phyloP scores from a whole-genome alignment of 441 rosid species.

The Gossypium davidsonii region DNA sequence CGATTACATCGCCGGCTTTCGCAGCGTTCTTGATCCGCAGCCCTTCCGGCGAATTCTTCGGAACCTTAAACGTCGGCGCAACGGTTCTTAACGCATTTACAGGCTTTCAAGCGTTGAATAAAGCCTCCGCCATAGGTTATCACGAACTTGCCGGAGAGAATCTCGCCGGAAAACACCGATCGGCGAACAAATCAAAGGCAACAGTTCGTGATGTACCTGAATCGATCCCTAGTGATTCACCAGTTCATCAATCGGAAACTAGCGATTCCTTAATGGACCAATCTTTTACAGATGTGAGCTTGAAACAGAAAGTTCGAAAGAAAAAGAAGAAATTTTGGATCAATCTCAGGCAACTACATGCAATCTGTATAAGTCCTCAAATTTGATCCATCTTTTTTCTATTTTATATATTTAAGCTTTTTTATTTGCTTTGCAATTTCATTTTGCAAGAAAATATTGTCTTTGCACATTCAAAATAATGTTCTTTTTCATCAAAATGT shows the following conservation, averaged over 20 bases:
- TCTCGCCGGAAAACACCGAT: background rate
- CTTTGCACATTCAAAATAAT: too few relatives aligned
- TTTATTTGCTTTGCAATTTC: too few relatives aligned
- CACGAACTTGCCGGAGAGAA: conserved; percentile 37
- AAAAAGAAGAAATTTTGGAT: background rate
- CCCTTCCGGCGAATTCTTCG: conserved; percentile 70
- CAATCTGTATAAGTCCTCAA: background rate
- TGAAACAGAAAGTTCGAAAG: background rate
- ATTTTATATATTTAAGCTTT: background rate
- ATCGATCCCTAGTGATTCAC: background rate
- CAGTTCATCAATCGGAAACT: background rate
- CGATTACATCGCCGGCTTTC: conserved; percentile 44
- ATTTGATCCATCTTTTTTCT: background rate
- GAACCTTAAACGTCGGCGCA: conserved; percentile 54
- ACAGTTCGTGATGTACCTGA: background rate
- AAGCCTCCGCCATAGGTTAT: conserved; percentile 11
- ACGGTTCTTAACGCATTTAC: conserved; percentile 20
- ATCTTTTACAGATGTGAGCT: background rate
- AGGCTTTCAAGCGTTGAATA: background rate
- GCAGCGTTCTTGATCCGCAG: conserved; percentile 71
- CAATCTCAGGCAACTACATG: background rate
- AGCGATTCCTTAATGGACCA: background rate
- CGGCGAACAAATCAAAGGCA: conserved; percentile 17
- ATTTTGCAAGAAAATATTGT: too few relatives aligned
- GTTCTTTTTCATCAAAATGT: too few relatives aligned